Evolutionary conservation across 345 rosid species (phyloP), one percentile per base, ranked within the genome.

Genomic region (Fremontodendron californicum): DNA sequence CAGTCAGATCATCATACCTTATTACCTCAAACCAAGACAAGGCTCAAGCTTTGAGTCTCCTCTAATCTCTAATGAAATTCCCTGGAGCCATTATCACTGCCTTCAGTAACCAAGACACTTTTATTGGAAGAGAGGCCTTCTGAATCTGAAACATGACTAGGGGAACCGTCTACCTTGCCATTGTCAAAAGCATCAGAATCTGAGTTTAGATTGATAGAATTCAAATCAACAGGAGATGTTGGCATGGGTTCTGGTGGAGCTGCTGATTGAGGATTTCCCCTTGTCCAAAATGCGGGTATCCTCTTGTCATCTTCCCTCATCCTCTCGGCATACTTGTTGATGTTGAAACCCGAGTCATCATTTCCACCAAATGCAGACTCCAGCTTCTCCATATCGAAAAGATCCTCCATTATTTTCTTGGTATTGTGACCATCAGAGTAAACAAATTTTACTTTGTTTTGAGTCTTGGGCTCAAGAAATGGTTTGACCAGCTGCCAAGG

Each of bases 241-340:
- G 77, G 61, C 16, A 71, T 42, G 7, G 84, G 79, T 77, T 82
- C 78, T 33, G 63, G 73, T 33, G 64, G 71, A 15, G 75, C 60
- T 52, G 48, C 58, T 12, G 81, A 51, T 4, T 76, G 65, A 80
- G 60, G 49, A 81, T 73, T 74, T 73, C 19, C 84, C 63, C 58
- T 81, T 23, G 83, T 49, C 89, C 93, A 89, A 40, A 82, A 78
- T 0, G 81, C 78, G 0, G 83, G 84, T 48, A 86, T 86, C 82
- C 75, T 92, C 83, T 85, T 82, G 80, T 95, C 99, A 18, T 92
- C 99, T 42, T 90, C 99, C 81, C 66, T 87, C 97, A 95, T 95
- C 74, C 97, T 90, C 79, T 93, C 94, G 0, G 94, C 92, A 75
- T 92, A 90, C 51, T 84, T 85, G 29, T 29, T 55, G 25, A 90